Evolutionary conservation across 108 stramenopile species (phyloP).

Genomic region (Chaetoceros tenuissimus): DNA sequence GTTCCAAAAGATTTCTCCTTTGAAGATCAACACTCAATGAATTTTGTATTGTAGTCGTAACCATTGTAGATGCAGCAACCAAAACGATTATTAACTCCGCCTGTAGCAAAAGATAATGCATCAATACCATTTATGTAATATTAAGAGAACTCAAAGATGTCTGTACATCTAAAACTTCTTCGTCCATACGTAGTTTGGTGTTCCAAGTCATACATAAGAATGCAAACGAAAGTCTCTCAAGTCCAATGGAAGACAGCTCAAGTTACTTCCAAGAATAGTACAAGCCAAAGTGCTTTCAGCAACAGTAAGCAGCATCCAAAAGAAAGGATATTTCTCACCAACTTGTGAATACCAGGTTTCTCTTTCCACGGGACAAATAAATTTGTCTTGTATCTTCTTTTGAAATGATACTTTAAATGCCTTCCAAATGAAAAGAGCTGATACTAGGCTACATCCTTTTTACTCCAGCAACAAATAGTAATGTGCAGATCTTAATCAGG

Average conservation of each 20-base stretch:
- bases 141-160: constrained; percentile 84
- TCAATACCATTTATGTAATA: constrained; percentile 78
- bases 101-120: constrained; percentile 69
- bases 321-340: constrained; percentile 88
- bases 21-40: constrained; percentile 58
- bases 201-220: constrained; percentile 85
- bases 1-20: constrained; percentile 72
- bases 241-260: constrained; percentile 72
- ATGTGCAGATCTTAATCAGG: constrained; percentile 79
- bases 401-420: constrained; percentile 82
- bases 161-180: constrained; percentile 88
- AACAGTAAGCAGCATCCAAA: constrained; percentile 87
- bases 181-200: constrained; percentile 86
- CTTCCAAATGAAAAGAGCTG: constrained; percentile 81
- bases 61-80: constrained; percentile 57
- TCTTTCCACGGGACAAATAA: constrained; percentile 87
- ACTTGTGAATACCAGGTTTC: constrained; percentile 81
- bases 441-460: constrained; percentile 74
- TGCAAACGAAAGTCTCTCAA: constrained; percentile 81
- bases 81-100: constrained; percentile 47
- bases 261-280: constrained; percentile 84
- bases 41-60: constrained; percentile 36
- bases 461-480: constrained; percentile 77
- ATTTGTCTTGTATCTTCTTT: constrained; percentile 89
- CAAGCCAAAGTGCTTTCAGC: constrained; percentile 83